A percentile compares a stretch with the other conserved stretches of the same genome.
These are phyloP conservation scores for Suhomyces faveliae DNA, from an alignment of 805 yeast species.

Conservation along the genomic window DNA sequence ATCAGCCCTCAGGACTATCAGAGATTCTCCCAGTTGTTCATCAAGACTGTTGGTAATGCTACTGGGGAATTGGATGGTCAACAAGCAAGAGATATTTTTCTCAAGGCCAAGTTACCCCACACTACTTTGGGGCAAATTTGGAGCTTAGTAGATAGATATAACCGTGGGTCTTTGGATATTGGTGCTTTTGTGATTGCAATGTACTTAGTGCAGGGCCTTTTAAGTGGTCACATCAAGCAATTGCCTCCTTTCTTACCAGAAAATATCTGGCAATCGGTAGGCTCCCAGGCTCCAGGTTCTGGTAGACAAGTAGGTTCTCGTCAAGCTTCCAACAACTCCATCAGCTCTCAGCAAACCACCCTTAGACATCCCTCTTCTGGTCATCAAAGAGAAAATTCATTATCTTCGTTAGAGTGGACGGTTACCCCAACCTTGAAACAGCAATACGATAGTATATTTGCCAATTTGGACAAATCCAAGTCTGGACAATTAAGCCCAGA, in stretches of 20 bases:
- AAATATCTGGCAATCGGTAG: conserved; percentile 38
- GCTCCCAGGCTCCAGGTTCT: conserved; percentile 9
- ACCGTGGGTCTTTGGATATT: conserved; percentile 68
- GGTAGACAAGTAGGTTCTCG: conserved; percentile 34
- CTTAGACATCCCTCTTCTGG: conserved; percentile 24
- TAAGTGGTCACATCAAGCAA: conserved; percentile 61
- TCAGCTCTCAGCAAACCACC: conserved; percentile 36
- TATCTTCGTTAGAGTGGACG: conserved; percentile 57
- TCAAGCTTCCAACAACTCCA: conserved; percentile 31
- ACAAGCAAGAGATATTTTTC: conserved; percentile 81
- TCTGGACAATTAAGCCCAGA: conserved; percentile 67
- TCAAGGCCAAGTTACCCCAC: conserved; percentile 84
- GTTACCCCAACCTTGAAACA: conserved; percentile 66
- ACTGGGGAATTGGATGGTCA: conserved; percentile 64
- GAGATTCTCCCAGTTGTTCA: conserved; percentile 69
- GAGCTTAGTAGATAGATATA: conserved; percentile 78
- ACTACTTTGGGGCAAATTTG: conserved; percentile 80
- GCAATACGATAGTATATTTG: conserved; percentile 79
- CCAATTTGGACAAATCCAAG: conserved; percentile 65
- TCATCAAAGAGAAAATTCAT: conserved; percentile 17
- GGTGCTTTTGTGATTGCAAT: conserved; percentile 87
- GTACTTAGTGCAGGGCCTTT: conserved; percentile 85
- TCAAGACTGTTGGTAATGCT: conserved; percentile 58
- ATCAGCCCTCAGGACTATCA: conserved; percentile 57
- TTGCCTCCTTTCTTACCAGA: conserved; percentile 48